These are phyloP conservation scores for Debaryomycetaceae sp. DNA, from an alignment of 1,139 yeast species.

Conservation along the genomic window DNA sequence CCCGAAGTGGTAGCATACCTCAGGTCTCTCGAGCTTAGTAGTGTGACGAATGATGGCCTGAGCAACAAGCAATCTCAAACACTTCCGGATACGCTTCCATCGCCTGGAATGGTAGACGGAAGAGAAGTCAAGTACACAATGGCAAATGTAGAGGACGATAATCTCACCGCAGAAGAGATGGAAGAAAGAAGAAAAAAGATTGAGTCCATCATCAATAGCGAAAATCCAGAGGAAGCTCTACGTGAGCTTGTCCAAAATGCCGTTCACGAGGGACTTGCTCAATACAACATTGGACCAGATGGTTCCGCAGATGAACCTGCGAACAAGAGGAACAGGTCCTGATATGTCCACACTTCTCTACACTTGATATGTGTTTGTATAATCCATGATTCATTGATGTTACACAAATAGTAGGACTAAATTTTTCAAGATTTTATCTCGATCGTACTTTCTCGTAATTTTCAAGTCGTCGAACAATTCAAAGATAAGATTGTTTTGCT, in stretches of 20 bases:
- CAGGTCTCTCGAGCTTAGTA: conserved; percentile 42
- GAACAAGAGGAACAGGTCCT: conserved; percentile 23
- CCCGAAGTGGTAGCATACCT: conserved; percentile 74
- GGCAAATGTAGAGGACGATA: conserved; percentile 41
- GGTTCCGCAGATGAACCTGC: conserved; percentile 13
- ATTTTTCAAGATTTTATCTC: not conserved
- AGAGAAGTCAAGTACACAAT: conserved; percentile 58
- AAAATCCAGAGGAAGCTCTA: conserved; percentile 74
- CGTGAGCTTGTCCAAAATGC: conserved; percentile 64
- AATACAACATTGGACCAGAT: conserved; percentile 20
- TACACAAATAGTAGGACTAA: not conserved
- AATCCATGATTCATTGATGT: not conserved
- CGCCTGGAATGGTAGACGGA: conserved; percentile 43
- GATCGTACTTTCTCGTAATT: not conserved
- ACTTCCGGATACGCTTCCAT: conserved; percentile 24
- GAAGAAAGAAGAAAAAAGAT: conserved; percentile 61
- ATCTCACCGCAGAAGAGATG: conserved; percentile 29
- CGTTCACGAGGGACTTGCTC: conserved; percentile 50
- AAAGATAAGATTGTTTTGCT: not conserved
- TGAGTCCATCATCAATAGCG: conserved; percentile 70
- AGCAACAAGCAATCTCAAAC: conserved; percentile 7
- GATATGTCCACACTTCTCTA: not conserved
- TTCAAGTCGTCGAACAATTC: not conserved
- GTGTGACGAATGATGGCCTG: not conserved
- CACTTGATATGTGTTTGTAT: not conserved